Evolutionary conservation across 768 basidiomycete species (phyloP).

Genomic region (Mycena capillaripes): DNA sequence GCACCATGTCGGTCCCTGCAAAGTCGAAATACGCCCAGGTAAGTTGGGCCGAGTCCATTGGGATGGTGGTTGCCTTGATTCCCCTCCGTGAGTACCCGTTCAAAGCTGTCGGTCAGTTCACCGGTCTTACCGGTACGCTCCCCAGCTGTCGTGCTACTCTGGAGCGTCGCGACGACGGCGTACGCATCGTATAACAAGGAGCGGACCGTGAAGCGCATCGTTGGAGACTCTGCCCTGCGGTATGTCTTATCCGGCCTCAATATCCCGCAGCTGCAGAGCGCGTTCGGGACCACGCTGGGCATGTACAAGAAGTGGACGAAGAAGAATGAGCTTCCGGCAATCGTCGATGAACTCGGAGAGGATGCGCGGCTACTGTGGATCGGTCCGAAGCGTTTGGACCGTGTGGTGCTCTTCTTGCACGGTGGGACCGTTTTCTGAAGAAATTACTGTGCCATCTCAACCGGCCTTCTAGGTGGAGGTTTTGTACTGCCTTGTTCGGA

Average conservation of each 20-base stretch:
- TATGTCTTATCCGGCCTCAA: constrained; percentile 28
- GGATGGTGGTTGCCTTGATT: not conserved
- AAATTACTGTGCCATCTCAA: not conserved
- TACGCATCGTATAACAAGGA: constrained; percentile 41
- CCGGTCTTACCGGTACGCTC: not conserved
- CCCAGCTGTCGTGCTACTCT: constrained; percentile 38
- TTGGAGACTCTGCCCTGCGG: constrained; percentile 37
- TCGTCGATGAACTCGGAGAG: constrained; percentile 46
- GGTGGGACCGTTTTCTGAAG: constrained; percentile 39
- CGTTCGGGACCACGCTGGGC: constrained; percentile 38
- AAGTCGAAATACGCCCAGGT: not conserved
- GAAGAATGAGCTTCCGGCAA: constrained; percentile 34
- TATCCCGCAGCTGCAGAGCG: constrained; percentile 43
- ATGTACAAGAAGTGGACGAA: constrained; percentile 44
- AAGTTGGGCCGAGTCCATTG: not conserved
- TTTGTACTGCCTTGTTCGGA: constrained; percentile 42
- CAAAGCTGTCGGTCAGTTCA: not conserved
- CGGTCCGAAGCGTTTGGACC: constrained; percentile 47
- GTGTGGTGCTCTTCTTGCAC: constrained; percentile 50
- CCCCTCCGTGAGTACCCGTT: constrained; percentile 4
- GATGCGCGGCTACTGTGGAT: constrained; percentile 50
- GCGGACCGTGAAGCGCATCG: constrained; percentile 41
- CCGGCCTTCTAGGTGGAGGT: constrained; percentile 42
- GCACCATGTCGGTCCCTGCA: not conserved
- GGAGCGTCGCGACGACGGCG: constrained; percentile 40